Evolutionary conservation across 2,329 filamentous ascomycete species (phyloP), one percentile per base, ranked within the genome.

Genomic region (Exophiala sp.): DNA sequence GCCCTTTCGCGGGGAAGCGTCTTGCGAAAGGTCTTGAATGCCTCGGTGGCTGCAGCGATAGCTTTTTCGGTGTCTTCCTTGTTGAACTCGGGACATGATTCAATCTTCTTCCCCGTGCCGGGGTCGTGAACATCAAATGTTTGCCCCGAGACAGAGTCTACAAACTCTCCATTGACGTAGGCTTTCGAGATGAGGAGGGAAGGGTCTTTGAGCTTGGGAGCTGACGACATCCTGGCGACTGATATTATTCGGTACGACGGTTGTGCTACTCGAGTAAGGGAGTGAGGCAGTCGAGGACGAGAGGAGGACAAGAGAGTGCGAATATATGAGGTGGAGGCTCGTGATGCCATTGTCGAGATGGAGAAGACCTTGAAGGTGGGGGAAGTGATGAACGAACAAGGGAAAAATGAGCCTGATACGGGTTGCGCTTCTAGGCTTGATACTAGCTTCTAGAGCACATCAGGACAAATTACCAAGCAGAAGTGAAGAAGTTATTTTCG

Each of bases 111-210:
- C 62, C 88, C 88, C 8, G 89, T 89, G 2, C 90, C 85, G 7
- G 94, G 94, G 70, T 99, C 91, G 60, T 82, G 79, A 56, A 96
- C 89, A 69, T 94, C 86, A 71, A 97, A 99, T 42, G 90, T 96
- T 80, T 95, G 85, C 68, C 90, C 89, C 1, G 90, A 95, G 66
- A 84, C 83, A 63, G 92, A 89, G 64, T 81, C 80, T 58, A 95
- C 82, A 89, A 91, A 99, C 80, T 95, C 82, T 66, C 94, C 94
- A 69, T 99, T 92, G 67, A 97, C 85, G 68, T 92, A 96, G 66
- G 84, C 75, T 68, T 91, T 82, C 63, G 86, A 83, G 76, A 95
- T 96, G 66, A 97, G 82, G 56, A 99, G 81, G 20, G 87, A 89
- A 34, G 83, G 82, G 64, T 92, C 88, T 67, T 85, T 88, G 66